phyloP scores from a whole-genome alignment of 495 filamentous ascomycete species.

The Cairneyella variabilis region DNA sequence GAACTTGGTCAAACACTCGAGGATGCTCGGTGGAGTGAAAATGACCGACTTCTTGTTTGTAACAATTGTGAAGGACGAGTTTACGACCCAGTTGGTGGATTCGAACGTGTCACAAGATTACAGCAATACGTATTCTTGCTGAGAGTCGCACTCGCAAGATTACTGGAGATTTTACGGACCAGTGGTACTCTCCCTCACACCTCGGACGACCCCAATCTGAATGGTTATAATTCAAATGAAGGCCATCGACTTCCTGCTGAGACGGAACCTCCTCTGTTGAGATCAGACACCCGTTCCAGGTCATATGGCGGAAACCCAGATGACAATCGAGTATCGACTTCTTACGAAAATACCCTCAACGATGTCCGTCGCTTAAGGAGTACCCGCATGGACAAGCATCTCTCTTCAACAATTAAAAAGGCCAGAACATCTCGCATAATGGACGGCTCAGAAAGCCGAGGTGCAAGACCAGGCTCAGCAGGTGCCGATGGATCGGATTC shows the following conservation, averaged over 20 bases:
- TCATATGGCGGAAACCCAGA: slow-evolving; percentile 61
- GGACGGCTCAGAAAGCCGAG: slow-evolving; percentile 80
- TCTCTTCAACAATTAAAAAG: slow-evolving; percentile 87
- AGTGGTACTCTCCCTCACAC: slow-evolving; percentile 75
- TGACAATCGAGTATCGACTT: slow-evolving; percentile 60
- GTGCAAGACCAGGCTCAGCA: slow-evolving; percentile 74
- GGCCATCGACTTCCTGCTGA: slow-evolving; percentile 49
- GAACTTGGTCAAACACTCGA: slow-evolving; percentile 62
- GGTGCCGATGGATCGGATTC: slow-evolving; percentile 59
- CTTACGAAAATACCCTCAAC: slow-evolving; percentile 92
- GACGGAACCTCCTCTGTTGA: slow-evolving; percentile 46
- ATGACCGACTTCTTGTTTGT: slow-evolving; percentile 66
- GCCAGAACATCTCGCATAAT: slow-evolving; percentile 89
- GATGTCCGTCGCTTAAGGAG: slow-evolving; percentile 90
- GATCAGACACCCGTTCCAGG: slow-evolving; percentile 66
- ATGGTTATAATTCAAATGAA: slow-evolving; percentile 63
- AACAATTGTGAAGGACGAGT: slow-evolving; percentile 55
- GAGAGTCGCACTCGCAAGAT: slow-evolving; percentile 82
- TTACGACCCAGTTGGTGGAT: slow-evolving; percentile 48
- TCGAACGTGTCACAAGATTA: slow-evolving; percentile 70
- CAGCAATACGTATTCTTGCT: slow-evolving; percentile 93
- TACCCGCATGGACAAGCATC: slow-evolving; percentile 86
- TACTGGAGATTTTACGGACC: slow-evolving; percentile 79
- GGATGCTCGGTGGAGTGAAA: slow-evolving; percentile 63
- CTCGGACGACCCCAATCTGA: slow-evolving; percentile 71